Evolutionary conservation across 257 asterid species (phyloP), one percentile per base, ranked within the genome.

Genomic region (Parsonsia alboflavescens): DNA sequence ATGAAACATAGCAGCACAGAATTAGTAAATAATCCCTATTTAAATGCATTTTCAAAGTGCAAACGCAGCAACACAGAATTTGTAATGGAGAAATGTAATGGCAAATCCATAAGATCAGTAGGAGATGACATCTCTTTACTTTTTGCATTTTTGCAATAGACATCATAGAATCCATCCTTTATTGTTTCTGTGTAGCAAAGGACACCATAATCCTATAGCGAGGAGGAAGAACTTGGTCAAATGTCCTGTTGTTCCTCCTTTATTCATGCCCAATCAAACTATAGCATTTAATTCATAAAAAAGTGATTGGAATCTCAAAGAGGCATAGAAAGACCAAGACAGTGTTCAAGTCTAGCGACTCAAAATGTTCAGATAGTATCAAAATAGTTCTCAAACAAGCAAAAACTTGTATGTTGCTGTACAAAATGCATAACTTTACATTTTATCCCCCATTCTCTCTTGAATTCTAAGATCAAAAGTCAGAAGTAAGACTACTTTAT

Each of bases 101-200:
- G n/a, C n/a, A n/a, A n/a, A n/a, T n/a, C n/a, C n/a, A n/a, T n/a
- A 49, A 95, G 93, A 80, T 91, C 98, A 75, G 86, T 66, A 81
- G 89, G 96, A 80, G 98, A 89, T 76, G 99, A 98, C 94, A 95
- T 92, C 84, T 92, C 99, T 71, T 88, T 88, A 75, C 58, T 82
- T 75, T 88, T 77, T 46, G 88, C 79, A 79, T 92, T 90, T 49
- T 89, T 77, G 72, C 91, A 89, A 84, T 90, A 86, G 62, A 91
- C 87, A 82, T 95, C 99, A 80, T 90, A 95, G 87, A 95, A 95
- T 64, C 99, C 98, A 87, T 95, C 99, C 77, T 87, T 95, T 49
- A 95, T 88, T 81, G 83, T 92, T 85, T 95, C 98, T 78, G 84
- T 96, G 76, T 90, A 92, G 82, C 92, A 98, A 65, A 95, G 91